Conservation (phyloP, 371 early-diverging fungal species). For the Syncephalastrum contaminatum region DNA sequence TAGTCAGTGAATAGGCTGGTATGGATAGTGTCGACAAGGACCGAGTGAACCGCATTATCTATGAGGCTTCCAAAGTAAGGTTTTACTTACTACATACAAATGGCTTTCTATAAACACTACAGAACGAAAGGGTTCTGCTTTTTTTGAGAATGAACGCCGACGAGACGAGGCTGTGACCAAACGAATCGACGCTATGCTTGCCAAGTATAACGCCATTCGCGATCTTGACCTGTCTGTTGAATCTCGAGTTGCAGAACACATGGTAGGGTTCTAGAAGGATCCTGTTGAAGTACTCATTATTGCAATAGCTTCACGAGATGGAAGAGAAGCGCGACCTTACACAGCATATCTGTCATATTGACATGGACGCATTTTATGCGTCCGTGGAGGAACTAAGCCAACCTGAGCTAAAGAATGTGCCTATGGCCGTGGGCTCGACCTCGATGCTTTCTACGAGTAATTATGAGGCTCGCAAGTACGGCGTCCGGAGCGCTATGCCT, state of each 20-base stretch:
- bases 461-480: conserved; percentile 64
- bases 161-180: conserved; percentile 45
- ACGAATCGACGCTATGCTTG: conserved; percentile 45
- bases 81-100: background rate
- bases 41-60: conserved; percentile 52
- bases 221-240: conserved; percentile 41
- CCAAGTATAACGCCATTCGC: conserved; percentile 38
- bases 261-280: conserved; percentile 14
- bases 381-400: conserved; percentile 69
- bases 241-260: conserved; percentile 36
- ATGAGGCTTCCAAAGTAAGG: conserved; percentile 59
- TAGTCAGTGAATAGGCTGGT: conserved; percentile 39
- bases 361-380: conserved; percentile 77
- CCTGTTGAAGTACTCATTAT: background rate
- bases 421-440: conserved; percentile 72
- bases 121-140: conserved; percentile 51
- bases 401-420: conserved; percentile 52
- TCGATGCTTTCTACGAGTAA: conserved; percentile 71
- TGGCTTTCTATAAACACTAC: background rate
- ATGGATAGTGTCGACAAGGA: conserved; percentile 42
- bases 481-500: conserved; percentile 72
- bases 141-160: conserved; percentile 55
- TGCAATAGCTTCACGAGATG: conserved; percentile 28
- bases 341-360: conserved; percentile 61
- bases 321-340: conserved; percentile 47